phyloP scores from a whole-genome alignment of 2,329 filamentous ascomycete genomes.

The Cadophora luteo-olivacea region DNA sequence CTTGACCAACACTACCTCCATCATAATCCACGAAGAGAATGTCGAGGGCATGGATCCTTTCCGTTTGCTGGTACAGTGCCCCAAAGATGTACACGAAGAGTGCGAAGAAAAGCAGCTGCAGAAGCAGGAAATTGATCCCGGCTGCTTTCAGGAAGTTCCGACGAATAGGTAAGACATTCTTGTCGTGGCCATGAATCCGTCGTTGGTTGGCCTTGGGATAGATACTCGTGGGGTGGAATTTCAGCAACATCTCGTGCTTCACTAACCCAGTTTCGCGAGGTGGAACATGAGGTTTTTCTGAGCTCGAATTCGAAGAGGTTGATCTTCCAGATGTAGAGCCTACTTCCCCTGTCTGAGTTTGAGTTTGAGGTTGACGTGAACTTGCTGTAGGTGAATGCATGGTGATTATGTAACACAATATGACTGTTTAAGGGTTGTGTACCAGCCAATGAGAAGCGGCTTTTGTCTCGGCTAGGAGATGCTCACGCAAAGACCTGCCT shows the following conservation, averaged over 20 bases:
- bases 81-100: conserved; percentile 47
- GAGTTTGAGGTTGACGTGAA: background rate
- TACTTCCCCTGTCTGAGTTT: background rate
- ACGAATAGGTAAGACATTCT: conserved; percentile 17
- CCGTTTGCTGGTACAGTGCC: conserved; percentile 39
- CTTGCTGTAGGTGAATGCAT: background rate
- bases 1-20: conserved; percentile 50
- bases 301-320: background rate
- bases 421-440: background rate
- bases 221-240: conserved; percentile 3
- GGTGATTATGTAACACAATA: background rate
- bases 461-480: background rate
- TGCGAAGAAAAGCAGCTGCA: conserved; percentile 37
- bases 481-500: background rate
- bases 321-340: background rate
- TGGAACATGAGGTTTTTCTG: background rate
- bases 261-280: background rate
- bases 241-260: conserved; percentile 10
- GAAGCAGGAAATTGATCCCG: conserved; percentile 30
- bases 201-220: conserved; percentile 31
- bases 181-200: conserved; percentile 27
- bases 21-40: conserved; percentile 71
- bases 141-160: conserved; percentile 32
- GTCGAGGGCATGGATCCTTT: conserved; percentile 50
- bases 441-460: background rate